Base-by-base conservation (phyloP, 2,329 filamentous ascomycete species). In the Fusarium sambucinum region DNA sequence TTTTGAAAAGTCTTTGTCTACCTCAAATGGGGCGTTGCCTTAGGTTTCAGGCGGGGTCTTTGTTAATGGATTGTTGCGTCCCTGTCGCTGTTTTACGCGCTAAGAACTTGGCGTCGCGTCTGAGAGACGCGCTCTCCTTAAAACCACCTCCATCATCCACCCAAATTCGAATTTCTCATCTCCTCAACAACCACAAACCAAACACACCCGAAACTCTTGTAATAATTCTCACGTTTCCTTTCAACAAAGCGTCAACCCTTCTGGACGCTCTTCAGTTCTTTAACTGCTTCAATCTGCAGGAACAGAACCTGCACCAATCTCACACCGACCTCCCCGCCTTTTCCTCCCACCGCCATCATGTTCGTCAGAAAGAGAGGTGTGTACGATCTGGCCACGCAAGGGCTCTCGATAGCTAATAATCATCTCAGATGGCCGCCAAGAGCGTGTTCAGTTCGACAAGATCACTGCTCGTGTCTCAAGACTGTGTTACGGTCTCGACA, bases 401-500 rank as follows among this genome's bases (percentile, higher is more conserved):
- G 23, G 33, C 41, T 53, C 35, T 45, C 42, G 32, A 29, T 44
- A 47, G 48, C 77, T 83, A 59, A 80, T 74, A n/a, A 11, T 25
- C 12, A 23, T 12, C 19, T 17, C 57, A 98, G 96, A 99, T 88
- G 95, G 95, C 84, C 96, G 96, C 86, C 97, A 98, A 86, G 96
- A 99, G 88, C 96, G 96, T 82, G 96, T 99, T 71, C 96, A 99
- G 82, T 99, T 99, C 85, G 96, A 99, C 87, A 99, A 99, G 86
- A 99, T 99, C 88, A 98, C 96, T 77, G 96, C 96, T 76, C 94
- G 96, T 82, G 96, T 99, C 73, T 98, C 96, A 46, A 90, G 96
- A 77, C 87, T 99, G 78, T 99, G 96, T 88, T 99, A 99, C 81
- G 95, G 95, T 72, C 91, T 99, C 61, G 96, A 99, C 79, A 89